Conservation (phyloP, 2,329 filamentous ascomycete species). For the Cryphonectria parasitica region DNA sequence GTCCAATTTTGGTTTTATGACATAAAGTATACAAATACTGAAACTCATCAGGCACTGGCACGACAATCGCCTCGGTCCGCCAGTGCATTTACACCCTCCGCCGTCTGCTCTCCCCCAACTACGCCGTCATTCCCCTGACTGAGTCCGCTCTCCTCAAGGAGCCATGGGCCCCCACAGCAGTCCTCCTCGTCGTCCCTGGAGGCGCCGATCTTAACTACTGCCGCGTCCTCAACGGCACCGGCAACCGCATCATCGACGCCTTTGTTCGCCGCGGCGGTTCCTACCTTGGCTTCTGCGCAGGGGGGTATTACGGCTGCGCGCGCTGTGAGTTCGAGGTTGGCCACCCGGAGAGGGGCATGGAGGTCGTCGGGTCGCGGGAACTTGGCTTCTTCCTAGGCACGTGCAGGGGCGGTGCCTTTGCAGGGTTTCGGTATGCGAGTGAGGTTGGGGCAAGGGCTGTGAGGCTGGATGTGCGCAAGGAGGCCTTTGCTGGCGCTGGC, state of each 20-base stretch:
- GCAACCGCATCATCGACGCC: conserved; percentile 81
- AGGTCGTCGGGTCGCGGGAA: conserved; percentile 85
- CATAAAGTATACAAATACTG: conserved; percentile 19
- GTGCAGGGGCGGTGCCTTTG: conserved; percentile 84
- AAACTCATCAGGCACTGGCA: conserved; percentile 69
- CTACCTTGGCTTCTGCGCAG: conserved; percentile 92
- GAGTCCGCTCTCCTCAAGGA: conserved; percentile 83
- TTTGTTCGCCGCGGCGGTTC: conserved; percentile 84
- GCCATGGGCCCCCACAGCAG: conserved; percentile 86
- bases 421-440: conserved; percentile 87
- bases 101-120: conserved; percentile 83
- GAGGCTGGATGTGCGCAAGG: conserved; percentile 66
- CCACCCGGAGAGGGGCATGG: conserved; percentile 65
- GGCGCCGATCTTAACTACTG: conserved; percentile 95
- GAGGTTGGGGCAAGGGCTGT: conserved; percentile 81
- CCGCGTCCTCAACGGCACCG: conserved; percentile 81
- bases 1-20: conserved; percentile 25
- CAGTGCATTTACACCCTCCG: conserved; percentile 88
- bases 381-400: conserved; percentile 85
- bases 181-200: conserved; percentile 87
- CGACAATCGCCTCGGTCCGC: conserved; percentile 83
- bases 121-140: conserved; percentile 86
- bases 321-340: conserved; percentile 93
- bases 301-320: conserved; percentile 84
- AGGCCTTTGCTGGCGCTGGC: conserved; percentile 54